phyloP scores from a whole-genome alignment of 148 eudicot species.

The Heliamphora exappendiculata region DNA sequence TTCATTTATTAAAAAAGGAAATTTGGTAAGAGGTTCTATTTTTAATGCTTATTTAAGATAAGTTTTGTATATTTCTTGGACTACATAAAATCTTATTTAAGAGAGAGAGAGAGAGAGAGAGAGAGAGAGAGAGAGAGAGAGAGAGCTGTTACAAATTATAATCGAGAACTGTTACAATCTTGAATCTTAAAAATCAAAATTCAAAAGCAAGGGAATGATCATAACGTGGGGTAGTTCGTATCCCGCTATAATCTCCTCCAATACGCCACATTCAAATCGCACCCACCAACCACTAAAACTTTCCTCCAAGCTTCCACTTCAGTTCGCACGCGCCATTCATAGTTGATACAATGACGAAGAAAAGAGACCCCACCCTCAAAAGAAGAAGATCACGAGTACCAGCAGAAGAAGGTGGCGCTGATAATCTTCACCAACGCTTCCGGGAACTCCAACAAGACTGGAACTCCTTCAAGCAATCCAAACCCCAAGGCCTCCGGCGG shows the following conservation, averaged over 20 bases:
- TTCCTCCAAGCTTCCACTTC: not conserved
- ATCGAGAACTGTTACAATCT: not conserved
- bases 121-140: too few relatives aligned
- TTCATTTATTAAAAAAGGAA: too few relatives aligned
- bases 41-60: too few relatives aligned
- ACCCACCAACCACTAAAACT: not conserved
- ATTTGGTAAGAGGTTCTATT: too few relatives aligned
- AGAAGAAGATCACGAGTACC: not conserved
- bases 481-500: not conserved
- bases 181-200: not conserved
- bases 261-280: slow-evolving; percentile 6
- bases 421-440: not conserved
- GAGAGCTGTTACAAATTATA: too few relatives aligned
- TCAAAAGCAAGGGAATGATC: not conserved
- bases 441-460: not conserved
- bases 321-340: not conserved
- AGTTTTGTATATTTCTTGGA: too few relatives aligned
- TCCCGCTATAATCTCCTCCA: slow-evolving; percentile 16
- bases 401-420: not conserved
- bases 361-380: slow-evolving; percentile 2
- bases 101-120: too few relatives aligned
- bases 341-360: not conserved
- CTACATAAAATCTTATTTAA: too few relatives aligned
- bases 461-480: not conserved
- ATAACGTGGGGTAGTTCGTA: not conserved